These are phyloP conservation scores for Entelexis paramagnoliae DNA, from an alignment of 1,139 yeast species.

Conservation along the genomic window DNA sequence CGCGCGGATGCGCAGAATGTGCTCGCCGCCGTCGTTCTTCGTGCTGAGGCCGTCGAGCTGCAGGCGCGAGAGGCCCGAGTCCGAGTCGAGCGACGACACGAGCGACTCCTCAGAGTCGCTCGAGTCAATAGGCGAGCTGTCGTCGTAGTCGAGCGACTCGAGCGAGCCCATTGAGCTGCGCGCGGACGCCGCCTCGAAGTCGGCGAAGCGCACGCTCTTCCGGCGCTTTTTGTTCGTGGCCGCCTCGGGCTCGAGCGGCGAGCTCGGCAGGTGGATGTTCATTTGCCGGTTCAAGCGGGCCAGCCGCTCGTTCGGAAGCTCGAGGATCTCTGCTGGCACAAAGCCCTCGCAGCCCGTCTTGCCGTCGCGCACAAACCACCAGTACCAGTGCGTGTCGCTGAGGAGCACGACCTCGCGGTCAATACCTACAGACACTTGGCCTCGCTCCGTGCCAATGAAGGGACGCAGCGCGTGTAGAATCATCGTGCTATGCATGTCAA, in stretches of 20 bases:
- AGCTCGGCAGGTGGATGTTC: constrained; percentile 48
- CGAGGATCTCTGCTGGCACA: constrained; percentile 93
- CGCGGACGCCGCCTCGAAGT: neutral
- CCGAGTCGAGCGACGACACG: neutral
- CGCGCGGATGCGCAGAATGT: neutral
- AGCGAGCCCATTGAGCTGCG: neutral
- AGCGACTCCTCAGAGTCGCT: constrained; percentile 6
- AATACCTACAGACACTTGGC: constrained; percentile 69
- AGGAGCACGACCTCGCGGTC: constrained; percentile 76
- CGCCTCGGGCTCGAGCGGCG: constrained; percentile 25
- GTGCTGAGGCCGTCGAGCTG: neutral
- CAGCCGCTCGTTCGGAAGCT: constrained; percentile 79
- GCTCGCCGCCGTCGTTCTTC: neutral
- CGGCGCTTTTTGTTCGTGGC: neutral
- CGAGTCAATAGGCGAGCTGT: neutral
- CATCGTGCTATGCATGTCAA: neutral
- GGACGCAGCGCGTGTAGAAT: constrained; percentile 69
- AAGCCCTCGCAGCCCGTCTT: constrained; percentile 60
- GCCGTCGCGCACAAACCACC: constrained; percentile 85
- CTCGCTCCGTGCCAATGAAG: constrained; percentile 86
- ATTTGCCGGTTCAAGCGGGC: constrained; percentile 89
- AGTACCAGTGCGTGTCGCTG: constrained; percentile 84
- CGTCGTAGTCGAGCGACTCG: neutral
- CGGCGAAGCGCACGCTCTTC: neutral
- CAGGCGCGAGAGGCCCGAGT: neutral